phyloP scores from a whole-genome alignment of 1,284 basidiomycete species.

The Pyrrhoderma noxium region DNA sequence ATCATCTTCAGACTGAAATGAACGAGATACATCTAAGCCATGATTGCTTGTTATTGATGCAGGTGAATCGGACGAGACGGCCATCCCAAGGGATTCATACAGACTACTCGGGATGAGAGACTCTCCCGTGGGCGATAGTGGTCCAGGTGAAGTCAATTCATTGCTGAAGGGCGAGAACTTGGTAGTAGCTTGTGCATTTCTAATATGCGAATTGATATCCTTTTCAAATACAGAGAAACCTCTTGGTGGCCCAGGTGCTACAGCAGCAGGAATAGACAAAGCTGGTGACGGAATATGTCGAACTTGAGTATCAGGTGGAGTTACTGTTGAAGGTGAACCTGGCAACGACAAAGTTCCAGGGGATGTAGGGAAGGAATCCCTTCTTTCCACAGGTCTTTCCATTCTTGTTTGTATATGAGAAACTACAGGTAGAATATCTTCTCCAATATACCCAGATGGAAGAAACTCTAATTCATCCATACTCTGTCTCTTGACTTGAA shows the following conservation, averaged over 20 bases:
- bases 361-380: conserved; percentile 4
- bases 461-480: neutral
- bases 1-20: conserved; percentile 52
- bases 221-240: conserved; percentile 5
- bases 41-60: conserved; percentile 19
- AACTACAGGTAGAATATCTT: conserved; percentile 18
- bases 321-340: conserved; percentile 4
- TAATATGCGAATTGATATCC: conserved; percentile 2
- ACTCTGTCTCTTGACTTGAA: neutral
- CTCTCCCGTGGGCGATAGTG: conserved; percentile 39
- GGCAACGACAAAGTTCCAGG: conserved; percentile 1
- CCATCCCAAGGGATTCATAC: conserved; percentile 46
- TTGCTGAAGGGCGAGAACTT: conserved; percentile 19
- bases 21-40: conserved; percentile 35
- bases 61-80: neutral
- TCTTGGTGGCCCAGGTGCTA: conserved; percentile 1
- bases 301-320: conserved; percentile 12
- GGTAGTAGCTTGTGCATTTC: neutral
- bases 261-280: conserved; percentile 13
- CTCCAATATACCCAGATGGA: conserved; percentile 18
- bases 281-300: conserved; percentile 16
- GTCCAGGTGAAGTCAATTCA: conserved; percentile 28
- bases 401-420: conserved; percentile 1
- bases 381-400: neutral
- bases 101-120: conserved; percentile 53